These are phyloP conservation scores for Cornus suecica DNA, from an alignment of 148 eudicot species.

Conservation along the genomic window DNA sequence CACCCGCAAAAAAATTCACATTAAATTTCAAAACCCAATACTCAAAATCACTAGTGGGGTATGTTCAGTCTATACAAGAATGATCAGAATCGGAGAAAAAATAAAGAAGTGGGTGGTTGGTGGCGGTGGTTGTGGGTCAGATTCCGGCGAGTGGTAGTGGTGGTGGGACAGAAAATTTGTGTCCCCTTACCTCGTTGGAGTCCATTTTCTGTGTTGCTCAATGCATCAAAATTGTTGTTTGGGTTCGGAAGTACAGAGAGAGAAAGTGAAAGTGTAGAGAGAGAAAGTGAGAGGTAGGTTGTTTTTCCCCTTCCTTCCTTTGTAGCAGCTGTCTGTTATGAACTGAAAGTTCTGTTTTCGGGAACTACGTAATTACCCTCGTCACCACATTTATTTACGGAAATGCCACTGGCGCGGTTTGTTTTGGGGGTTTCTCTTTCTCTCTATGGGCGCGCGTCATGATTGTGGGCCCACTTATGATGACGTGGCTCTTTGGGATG, in stretches of 20 bases:
- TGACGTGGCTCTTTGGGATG: constrained; percentile 3
- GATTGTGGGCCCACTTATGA: constrained; percentile 10
- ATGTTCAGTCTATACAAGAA: not conserved
- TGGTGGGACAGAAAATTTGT: not conserved
- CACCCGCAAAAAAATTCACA: constrained; percentile 4
- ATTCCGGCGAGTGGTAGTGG: not conserved
- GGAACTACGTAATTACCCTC: constrained; percentile 26
- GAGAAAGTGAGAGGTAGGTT: constrained; percentile 7
- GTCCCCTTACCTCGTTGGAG: constrained; percentile 32
- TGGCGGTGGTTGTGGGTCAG: constrained; percentile 16
- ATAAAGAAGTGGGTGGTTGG: constrained; percentile 15
- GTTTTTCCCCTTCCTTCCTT: constrained; percentile 22
- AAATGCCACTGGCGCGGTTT: constrained; percentile 21
- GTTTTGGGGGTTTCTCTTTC: constrained; percentile 3
- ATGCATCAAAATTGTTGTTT: constrained; percentile 14
- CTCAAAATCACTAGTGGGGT: not conserved
- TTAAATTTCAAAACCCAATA: constrained; percentile 13
- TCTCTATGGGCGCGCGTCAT: constrained; percentile 22
- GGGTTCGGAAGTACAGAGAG: not conserved
- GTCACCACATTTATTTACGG: constrained; percentile 7
- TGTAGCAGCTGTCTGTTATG: constrained; percentile 63
- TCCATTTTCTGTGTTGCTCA: constrained; percentile 21
- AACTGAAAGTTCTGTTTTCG: constrained; percentile 43
- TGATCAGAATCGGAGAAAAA: constrained; percentile 9
- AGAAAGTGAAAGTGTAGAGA: not conserved